A percentile compares a stretch with the other conserved stretches of the same genome.
phyloP scores from a whole-genome alignment of 192 early-diverging fungal species.

The Podila verticillata region DNA sequence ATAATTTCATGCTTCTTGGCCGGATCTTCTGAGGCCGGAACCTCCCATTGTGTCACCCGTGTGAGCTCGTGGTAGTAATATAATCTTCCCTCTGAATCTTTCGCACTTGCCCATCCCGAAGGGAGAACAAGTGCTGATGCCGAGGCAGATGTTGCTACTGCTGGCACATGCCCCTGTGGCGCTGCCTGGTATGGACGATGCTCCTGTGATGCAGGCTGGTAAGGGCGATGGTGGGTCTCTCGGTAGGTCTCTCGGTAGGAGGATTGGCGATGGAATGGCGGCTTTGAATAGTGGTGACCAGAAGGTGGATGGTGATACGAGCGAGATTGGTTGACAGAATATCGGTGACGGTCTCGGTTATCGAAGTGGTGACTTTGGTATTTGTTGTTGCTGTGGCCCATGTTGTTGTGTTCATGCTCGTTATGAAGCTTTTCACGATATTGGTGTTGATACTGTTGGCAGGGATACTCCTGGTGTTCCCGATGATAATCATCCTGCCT shows the following conservation, averaged over 20 bases:
- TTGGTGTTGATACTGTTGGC: too few relatives aligned
- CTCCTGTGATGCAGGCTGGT: background rate
- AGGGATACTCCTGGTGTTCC: too few relatives aligned
- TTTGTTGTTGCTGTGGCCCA: slow-evolving; percentile 15
- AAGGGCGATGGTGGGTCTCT: slow-evolving; percentile 8
- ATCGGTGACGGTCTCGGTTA: too few relatives aligned
- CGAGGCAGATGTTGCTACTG: background rate
- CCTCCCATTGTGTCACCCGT: slow-evolving; percentile 60
- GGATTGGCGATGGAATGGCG: slow-evolving; percentile 10
- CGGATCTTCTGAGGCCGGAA: slow-evolving; percentile 1
- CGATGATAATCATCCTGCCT: too few relatives aligned
- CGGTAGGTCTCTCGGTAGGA: slow-evolving; percentile 26
- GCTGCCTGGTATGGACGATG: background rate
- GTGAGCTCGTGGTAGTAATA: slow-evolving; percentile 67
- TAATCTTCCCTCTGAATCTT: slow-evolving; percentile 51
- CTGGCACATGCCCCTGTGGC: slow-evolving; percentile 41
- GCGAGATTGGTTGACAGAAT: too few relatives aligned
- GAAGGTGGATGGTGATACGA: too few relatives aligned
- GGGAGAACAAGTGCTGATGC: background rate
- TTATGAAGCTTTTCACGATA: slow-evolving; percentile 8
- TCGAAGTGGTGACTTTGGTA: slow-evolving; percentile 18
- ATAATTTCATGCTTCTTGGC: slow-evolving; percentile 41
- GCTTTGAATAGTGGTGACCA: too few relatives aligned
- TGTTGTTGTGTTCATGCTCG: slow-evolving; percentile 1
- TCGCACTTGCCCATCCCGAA: slow-evolving; percentile 58